A percentile compares a stretch with the other conserved stretches of the same genome.
Conservation (phyloP, 1,284 basidiomycete genomes). For the Phellopilus nigrolimitatus region DNA sequence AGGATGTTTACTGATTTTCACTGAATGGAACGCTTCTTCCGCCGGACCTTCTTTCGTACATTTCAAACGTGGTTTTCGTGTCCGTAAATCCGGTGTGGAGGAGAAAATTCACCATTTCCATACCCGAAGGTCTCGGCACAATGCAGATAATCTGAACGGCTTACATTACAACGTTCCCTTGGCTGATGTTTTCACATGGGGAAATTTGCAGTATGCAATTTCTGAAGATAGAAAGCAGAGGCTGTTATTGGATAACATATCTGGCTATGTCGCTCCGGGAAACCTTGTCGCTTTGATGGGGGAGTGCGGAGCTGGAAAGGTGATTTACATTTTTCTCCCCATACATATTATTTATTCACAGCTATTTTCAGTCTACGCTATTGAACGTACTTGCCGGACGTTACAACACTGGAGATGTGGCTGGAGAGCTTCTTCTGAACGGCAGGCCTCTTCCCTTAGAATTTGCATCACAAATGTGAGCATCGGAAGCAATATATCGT, state of each 20-base stretch:
- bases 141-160: not conserved
- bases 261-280: slow-evolving; percentile 47
- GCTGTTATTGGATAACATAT: slow-evolving; percentile 56
- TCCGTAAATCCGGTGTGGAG: too few species aligned
- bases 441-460: slow-evolving; percentile 42
- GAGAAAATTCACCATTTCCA: too few species aligned
- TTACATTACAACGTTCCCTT: slow-evolving; percentile 21
- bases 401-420: slow-evolving; percentile 47
- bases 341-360: too few species aligned
- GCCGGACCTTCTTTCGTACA: slow-evolving; percentile 32
- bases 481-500: not conserved
- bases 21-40: slow-evolving; percentile 40
- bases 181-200: slow-evolving; percentile 57
- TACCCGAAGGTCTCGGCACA: not conserved
- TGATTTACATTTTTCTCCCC: not conserved
- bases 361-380: slow-evolving; percentile 34
- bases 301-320: slow-evolving; percentile 38
- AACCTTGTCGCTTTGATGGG: slow-evolving; percentile 34
- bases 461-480: slow-evolving; percentile 35
- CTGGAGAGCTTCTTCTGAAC: slow-evolving; percentile 47
- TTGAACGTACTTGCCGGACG: slow-evolving; percentile 52
- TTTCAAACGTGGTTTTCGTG: slow-evolving; percentile 41
- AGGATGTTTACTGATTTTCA: slow-evolving; percentile 44
- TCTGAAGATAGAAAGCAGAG: slow-evolving; percentile 51
- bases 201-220: slow-evolving; percentile 58